Conservation (phyloP, 2,329 filamentous ascomycete genomes). For the Apiospora saccharicola region DNA sequence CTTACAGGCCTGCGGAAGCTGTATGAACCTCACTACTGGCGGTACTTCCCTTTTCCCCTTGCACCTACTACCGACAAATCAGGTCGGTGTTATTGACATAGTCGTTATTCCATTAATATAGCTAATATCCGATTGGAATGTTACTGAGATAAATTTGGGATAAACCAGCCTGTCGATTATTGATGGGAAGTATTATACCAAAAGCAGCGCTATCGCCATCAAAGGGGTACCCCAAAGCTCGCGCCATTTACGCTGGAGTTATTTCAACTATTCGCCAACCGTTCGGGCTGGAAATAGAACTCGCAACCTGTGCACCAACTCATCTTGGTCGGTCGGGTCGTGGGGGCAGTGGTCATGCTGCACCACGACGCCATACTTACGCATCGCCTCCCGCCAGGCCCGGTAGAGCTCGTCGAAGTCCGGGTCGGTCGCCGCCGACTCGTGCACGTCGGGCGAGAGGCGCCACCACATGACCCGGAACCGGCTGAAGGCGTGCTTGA, state of each 20-base stretch:
- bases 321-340: not conserved
- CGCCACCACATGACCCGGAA: constrained; percentile 7
- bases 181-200: too few relatives aligned
- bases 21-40: not conserved
- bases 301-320: not conserved
- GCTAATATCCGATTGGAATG: too few relatives aligned
- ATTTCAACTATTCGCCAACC: not conserved
- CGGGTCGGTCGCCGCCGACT: not conserved
- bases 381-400: not conserved
- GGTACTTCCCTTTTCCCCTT: not conserved
- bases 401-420: not conserved
- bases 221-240: not conserved
- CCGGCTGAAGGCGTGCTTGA: not conserved
- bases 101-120: too few relatives aligned
- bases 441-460: not conserved
- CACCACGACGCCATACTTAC: not conserved
- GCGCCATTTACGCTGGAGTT: not conserved
- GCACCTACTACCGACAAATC: not conserved
- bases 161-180: too few relatives aligned
- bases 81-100: too few relatives aligned
- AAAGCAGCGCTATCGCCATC: too few relatives aligned
- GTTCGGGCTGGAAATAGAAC: not conserved
- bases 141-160: too few relatives aligned
- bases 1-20: not conserved
- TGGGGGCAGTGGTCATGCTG: constrained; percentile 1